These are phyloP conservation scores for Neofusicoccum cordaticola DNA, from an alignment of 2,329 filamentous ascomycete genomes.

Conservation along the genomic window DNA sequence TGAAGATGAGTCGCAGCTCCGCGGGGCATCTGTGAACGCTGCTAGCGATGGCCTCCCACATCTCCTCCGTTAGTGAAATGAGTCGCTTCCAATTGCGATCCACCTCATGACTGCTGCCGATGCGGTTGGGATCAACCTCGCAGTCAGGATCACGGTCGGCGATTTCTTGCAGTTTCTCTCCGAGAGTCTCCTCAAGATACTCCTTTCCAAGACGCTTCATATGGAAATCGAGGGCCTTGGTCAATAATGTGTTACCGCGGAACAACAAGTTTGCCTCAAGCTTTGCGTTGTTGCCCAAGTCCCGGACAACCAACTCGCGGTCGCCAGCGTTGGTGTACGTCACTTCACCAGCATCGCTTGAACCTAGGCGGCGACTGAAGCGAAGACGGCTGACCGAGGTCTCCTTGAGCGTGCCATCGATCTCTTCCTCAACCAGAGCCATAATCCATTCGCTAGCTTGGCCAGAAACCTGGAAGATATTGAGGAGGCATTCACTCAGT, in stretches of 20 bases:
- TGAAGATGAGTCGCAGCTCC: constrained; percentile 80
- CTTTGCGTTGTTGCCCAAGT: constrained; percentile 75
- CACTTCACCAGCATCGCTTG: constrained; percentile 52
- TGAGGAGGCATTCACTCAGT: constrained; percentile 82
- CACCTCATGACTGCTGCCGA: constrained; percentile 66
- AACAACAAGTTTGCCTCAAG: constrained; percentile 94
- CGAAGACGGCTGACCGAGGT: constrained; percentile 64
- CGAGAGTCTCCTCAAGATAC: constrained; percentile 82
- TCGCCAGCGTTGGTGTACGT: constrained; percentile 46
- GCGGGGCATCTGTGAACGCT: constrained; percentile 75
- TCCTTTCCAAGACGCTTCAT: constrained; percentile 94
- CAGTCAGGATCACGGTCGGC: constrained; percentile 88
- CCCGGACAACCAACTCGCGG: constrained; percentile 68
- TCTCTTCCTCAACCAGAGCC: constrained; percentile 91
- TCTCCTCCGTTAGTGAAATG: constrained; percentile 70
- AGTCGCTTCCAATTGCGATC: constrained; percentile 80
- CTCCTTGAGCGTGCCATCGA: constrained; percentile 86
- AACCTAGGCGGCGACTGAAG: constrained; percentile 69
- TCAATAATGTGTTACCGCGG: constrained; percentile 88
- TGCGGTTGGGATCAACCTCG: constrained; percentile 87
- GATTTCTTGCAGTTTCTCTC: constrained; percentile 83
- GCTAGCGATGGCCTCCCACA: constrained; percentile 79
- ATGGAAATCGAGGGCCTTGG: constrained; percentile 88
- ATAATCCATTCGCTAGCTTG: constrained; percentile 85
- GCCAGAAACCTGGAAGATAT: constrained; percentile 93